Conservation (phyloP, 2,329 filamentous ascomycete species). For the Waltergamsia citrina region DNA sequence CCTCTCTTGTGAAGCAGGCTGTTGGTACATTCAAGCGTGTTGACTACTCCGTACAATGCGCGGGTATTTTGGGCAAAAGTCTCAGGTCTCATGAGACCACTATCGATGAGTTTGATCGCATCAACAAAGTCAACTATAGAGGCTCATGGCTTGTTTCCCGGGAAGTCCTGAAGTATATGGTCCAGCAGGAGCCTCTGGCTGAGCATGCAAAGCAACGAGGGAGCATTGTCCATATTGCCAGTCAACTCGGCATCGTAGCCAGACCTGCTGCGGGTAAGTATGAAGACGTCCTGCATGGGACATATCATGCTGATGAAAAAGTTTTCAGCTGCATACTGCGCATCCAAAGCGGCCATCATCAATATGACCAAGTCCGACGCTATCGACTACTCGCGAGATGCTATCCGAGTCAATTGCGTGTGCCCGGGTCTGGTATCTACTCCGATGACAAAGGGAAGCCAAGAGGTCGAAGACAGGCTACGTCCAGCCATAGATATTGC, state of each 20-base stretch:
- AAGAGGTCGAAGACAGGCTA: conserved; percentile 27
- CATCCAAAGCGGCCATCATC: conserved; percentile 48
- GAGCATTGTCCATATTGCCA: conserved; percentile 41
- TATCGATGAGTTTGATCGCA: conserved; percentile 36
- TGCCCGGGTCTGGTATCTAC: conserved; percentile 34
- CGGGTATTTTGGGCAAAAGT: conserved; percentile 35
- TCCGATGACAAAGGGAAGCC: conserved; percentile 30
- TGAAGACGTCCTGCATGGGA: no score
- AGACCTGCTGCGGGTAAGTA: conserved; percentile 31
- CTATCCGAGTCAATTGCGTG: conserved; percentile 26
- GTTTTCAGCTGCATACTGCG: conserved; percentile 49
- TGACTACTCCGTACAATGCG: conserved; percentile 48
- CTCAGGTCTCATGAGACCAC: conserved; percentile 35
- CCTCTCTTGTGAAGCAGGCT: conserved; percentile 21
- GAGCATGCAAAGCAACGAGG: conserved; percentile 33
- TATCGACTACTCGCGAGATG: conserved; percentile 41
- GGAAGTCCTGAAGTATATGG: conserved; percentile 33
- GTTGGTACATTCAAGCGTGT: conserved; percentile 30
- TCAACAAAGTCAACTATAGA: conserved; percentile 46
- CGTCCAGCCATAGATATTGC: conserved; percentile 32
- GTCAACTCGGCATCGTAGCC: conserved; percentile 39
- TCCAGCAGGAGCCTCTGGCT: conserved; percentile 29
- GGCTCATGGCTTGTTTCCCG: conserved; percentile 37
- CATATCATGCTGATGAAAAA: no score
- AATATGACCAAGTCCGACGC: conserved; percentile 47